Base-by-base conservation (phyloP, 352 stramenopile species). In the Globisporangium rhizosaccharum region DNA sequence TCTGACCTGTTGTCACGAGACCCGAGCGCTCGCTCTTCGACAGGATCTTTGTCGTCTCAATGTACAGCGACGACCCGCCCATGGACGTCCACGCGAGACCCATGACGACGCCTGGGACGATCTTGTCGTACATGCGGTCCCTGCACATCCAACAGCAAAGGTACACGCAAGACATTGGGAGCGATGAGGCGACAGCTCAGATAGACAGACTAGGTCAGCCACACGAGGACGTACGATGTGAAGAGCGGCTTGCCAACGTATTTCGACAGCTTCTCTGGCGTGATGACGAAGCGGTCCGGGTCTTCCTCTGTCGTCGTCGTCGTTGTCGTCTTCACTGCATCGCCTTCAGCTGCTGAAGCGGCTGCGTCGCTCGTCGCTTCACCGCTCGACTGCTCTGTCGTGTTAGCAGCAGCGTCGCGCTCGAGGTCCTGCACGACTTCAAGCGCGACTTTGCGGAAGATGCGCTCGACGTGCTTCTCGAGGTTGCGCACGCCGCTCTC, bases 231-330 rank as follows among this genome's bases (percentile, higher is more conserved):
- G 57, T 86, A 93, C 81, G 82, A 97, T 25, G 94, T 96, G 73
- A 99, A 99, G 51, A 98, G 90, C 10, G 92, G 92, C 69, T 99
- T 99, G 51, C 97, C 97, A 17, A 99, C 92, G 68, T 99, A 99
- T 76, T 99, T 96, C 36, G 94, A 76, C 33, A 99, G 79, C 66
- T 99, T 98, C 3, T 98, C 87, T 0, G 87, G 79, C 1, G 79
- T 95, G 28, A 99, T 97, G 45, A 81, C 53, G 83, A 96, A 99
- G 30, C 81, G 75, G 26, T 90, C 69, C 26, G 65, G 61, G 33
- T 90, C 73, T 3, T 67, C 50, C 3, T 70, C 63, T 36, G 25
- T 23, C 11, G 53, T 49, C 55, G 45, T 23, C 23, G 23, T 23
- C 23, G 45, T 23, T 0, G 23, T 23, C 23, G 23, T 33, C 28